A percentile compares a stretch with the other conserved stretches of the same genome.
Conservation (phyloP, 164 flowering plant genomes). For the Protea cynaroides region DNA sequence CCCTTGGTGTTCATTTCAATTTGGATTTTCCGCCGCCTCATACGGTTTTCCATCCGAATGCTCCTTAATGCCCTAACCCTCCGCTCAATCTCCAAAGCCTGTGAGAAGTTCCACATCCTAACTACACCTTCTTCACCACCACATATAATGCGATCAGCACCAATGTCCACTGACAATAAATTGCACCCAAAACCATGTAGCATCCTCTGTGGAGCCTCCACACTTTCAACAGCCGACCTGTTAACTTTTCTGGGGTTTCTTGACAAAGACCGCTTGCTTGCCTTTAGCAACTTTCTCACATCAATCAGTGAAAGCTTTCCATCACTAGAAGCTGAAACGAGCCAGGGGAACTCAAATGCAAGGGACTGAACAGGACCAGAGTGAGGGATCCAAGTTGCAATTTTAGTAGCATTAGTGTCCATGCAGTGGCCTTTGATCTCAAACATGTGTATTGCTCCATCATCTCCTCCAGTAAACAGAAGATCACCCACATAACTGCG, state of each 20-base stretch:
- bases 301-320: conserved; percentile 77
- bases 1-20: conserved; percentile 44
- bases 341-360: conserved; percentile 96
- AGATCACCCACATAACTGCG: conserved; percentile 68
- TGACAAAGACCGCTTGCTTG: conserved; percentile 17
- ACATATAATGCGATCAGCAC: conserved; percentile 78
- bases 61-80: conserved; percentile 57
- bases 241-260: conserved; percentile 18
- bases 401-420: conserved; percentile 16
- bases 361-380: conserved; percentile 67
- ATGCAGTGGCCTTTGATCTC: conserved; percentile 29
- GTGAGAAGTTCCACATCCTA: conserved; percentile 87
- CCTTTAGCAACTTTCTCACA: conserved; percentile 62
- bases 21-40: conserved; percentile 67
- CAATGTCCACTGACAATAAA: conserved; percentile 68
- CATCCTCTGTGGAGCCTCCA: conserved; percentile 93
- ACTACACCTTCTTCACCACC: conserved; percentile 90
- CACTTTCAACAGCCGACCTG: background rate
- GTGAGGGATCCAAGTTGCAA: conserved; percentile 83
- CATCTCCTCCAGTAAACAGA: conserved; percentile 91
- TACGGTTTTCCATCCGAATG: conserved; percentile 65
- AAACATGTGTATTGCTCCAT: conserved; percentile 85
- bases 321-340: conserved; percentile 84
- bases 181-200: conserved; percentile 71
- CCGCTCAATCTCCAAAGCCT: conserved; percentile 66